Evolutionary conservation across 2,329 filamentous ascomycete genomes (phyloP), one percentile per base, ranked within the genome.

Genomic region (Colletotrichum sidae): DNA sequence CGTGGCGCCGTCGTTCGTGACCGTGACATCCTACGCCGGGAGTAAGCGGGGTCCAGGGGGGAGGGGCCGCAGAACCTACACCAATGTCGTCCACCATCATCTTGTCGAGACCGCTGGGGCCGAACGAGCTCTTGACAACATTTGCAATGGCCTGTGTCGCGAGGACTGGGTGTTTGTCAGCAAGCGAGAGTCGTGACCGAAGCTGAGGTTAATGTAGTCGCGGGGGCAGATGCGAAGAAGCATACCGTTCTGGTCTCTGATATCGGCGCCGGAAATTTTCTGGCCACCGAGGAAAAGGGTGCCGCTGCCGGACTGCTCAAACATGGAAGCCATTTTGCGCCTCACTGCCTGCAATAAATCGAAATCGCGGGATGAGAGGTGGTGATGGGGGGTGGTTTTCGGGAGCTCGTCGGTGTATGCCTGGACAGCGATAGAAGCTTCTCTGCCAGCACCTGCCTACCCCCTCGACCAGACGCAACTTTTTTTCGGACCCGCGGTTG

Each of bases 11-110:
- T 99, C 96, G 81, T 99, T 99, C 71, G 96, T 99, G 65, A 99
- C 96, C 67, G 96, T 99, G 65, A 99, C 96, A 83, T 99, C 96
- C 91, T 93, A 72, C 47, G 57, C 53, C 25, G 55, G 64, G 61
- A 70, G 71, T 70, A 51, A 65, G 55, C 51, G 63, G 72, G 67
- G 60, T 69, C 68, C 65, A 63, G 46, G 56, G 63, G 51, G 61
- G 57, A 46, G 53, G 62, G 62, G 56, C 54, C 68, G 62, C 15
- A 46, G 61, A 63, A 73, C 90, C 73, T 88, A 93, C 91, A 76
- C 96, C 96, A 79, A 99, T 98, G 78, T 99, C 96, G 82, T 99
- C 96, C 73, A 99, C 96, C 96, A 99, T 98, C 96, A 99, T 99
- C 88, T 99, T 99, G 79, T 99, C 96, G 71, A 99, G 87, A 53